Conservation (phyloP, 176 grass and related monocot genomes). For the Eleusine coracana region DNA sequence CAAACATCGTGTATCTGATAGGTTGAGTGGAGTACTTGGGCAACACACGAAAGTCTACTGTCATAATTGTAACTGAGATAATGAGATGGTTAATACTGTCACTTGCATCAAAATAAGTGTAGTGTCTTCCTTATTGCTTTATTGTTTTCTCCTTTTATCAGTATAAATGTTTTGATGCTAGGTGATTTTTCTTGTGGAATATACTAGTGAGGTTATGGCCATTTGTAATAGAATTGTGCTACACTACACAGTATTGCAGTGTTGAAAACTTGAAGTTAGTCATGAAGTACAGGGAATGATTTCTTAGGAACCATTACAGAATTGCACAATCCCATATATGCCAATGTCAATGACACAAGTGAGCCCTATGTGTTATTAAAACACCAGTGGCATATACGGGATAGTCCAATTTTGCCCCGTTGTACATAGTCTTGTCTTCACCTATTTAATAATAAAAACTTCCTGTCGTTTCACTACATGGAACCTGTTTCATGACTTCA, state of each 20-base stretch:
- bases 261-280: background rate
- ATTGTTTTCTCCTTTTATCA: background rate
- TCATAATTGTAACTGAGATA: conserved; percentile 19
- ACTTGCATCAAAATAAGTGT: background rate
- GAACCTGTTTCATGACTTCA: background rate
- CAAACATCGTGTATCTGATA: conserved; percentile 12
- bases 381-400: too few relatives aligned
- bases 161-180: background rate
- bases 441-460: background rate
- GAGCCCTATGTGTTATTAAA: too few relatives aligned
- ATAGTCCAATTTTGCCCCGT: background rate
- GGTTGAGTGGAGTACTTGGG: conserved; percentile 11
- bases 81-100: background rate
- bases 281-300: background rate
- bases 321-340: too few relatives aligned
- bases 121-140: background rate
- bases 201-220: background rate
- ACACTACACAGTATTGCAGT: background rate
- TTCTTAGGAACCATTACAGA: background rate
- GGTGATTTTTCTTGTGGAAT: background rate
- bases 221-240: background rate
- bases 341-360: too few relatives aligned
- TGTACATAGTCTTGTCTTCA: background rate
- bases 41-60: conserved; percentile 5
- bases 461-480: background rate